Evolutionary conservation across 1,139 yeast genomes (phyloP).

Genomic region (Candida neerlandica): DNA sequence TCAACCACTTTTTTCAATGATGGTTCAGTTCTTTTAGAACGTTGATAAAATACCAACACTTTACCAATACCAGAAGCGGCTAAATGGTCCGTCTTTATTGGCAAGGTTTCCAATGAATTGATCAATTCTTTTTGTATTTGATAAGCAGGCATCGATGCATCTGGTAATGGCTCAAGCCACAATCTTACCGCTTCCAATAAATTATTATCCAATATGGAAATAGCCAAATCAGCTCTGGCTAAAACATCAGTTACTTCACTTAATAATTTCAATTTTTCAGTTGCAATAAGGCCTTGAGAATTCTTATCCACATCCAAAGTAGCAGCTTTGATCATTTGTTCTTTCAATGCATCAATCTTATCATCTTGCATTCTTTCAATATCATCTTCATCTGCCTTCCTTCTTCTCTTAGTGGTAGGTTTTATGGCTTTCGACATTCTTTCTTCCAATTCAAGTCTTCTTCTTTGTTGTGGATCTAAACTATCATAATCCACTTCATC

Average conservation of each 20-base stretch:
- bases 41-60: conserved; percentile 90
- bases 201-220: conserved; percentile 92
- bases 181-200: conserved; percentile 89
- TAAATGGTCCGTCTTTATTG: conserved; percentile 92
- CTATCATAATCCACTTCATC: conserved; percentile 12
- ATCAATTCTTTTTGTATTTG: conserved; percentile 92
- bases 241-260: conserved; percentile 77
- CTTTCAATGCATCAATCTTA: conserved; percentile 75
- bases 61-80: conserved; percentile 95
- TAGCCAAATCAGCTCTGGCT: conserved; percentile 83
- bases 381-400: conserved; percentile 84
- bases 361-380: conserved; percentile 95
- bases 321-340: conserved; percentile 93
- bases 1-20: conserved; percentile 86
- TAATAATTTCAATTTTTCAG: conserved; percentile 79
- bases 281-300: conserved; percentile 75
- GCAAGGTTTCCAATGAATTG: conserved; percentile 70
- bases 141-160: conserved; percentile 94
- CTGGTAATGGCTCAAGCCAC: conserved; percentile 98
- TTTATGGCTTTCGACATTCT: conserved; percentile 77
- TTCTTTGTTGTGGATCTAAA: conserved; percentile 49
- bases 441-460: conserved; percentile 78
- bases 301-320: conserved; percentile 86
- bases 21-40: conserved; percentile 87
- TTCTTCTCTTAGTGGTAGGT: conserved; percentile 58